Evolutionary conservation across 176 grass and related monocot species (phyloP).

Genomic region (Paspalum notatum): DNA sequence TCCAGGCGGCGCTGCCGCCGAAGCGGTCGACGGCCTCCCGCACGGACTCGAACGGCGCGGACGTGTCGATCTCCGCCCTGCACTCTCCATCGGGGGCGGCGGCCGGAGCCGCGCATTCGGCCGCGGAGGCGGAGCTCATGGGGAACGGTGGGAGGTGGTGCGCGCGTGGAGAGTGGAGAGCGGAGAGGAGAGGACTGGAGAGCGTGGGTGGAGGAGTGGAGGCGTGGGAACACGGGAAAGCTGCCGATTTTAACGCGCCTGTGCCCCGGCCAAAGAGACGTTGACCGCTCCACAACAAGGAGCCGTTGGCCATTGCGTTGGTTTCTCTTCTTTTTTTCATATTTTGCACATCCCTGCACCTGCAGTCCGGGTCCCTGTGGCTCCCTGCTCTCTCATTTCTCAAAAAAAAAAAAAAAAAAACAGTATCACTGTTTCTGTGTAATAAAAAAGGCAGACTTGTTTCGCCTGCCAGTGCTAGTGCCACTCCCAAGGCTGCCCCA

Average conservation of each 20-base stretch:
- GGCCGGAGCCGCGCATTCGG: constrained; percentile 10
- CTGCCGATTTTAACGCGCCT: not conserved
- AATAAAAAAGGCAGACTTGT: not conserved
- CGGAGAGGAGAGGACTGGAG: not conserved
- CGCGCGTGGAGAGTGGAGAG: not conserved
- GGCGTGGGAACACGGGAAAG: constrained; percentile 8
- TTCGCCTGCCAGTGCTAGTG: not conserved
- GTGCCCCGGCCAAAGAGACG: constrained; percentile 16
- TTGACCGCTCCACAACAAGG: constrained; percentile 32
- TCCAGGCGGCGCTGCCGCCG: constrained; percentile 86
- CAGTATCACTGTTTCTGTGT: too few relatives aligned
- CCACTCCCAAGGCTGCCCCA: not conserved
- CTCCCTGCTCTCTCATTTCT: not conserved
- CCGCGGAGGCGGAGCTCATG: constrained; percentile 36
- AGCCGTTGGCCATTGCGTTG: constrained; percentile 42
- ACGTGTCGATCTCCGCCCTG: constrained; percentile 93
- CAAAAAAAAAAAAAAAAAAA: not conserved
- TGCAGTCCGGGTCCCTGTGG: not conserved
- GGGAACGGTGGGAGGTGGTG: not conserved
- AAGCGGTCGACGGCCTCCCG: constrained; percentile 88
- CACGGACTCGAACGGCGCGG: constrained; percentile 88
- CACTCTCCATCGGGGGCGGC: not conserved
- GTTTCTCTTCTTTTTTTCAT: not conserved
- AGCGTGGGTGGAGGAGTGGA: not conserved
- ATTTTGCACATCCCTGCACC: not conserved